A percentile compares a stretch with the other conserved stretches of the same genome.
phyloP scores from a whole-genome alignment of 768 basidiomycete species.

The Amanita inopinata region DNA sequence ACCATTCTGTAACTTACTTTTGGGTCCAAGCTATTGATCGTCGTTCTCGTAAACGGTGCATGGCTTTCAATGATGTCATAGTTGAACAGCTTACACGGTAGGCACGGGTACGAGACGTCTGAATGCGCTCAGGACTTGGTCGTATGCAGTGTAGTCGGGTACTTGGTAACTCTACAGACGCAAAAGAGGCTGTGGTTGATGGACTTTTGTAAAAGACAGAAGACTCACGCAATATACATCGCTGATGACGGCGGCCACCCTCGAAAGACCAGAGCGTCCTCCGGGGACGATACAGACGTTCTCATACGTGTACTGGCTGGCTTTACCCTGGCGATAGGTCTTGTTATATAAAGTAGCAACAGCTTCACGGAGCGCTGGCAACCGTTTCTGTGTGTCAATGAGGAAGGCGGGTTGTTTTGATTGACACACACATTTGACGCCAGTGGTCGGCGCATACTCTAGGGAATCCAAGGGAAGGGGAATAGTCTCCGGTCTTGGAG shows the following conservation, averaged over 20 bases:
- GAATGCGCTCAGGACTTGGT: conserved; percentile 78
- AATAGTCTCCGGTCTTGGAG: conserved; percentile 55
- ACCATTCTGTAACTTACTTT: conserved; percentile 13
- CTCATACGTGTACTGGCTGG: conserved; percentile 81
- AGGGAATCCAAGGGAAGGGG: conserved; percentile 59
- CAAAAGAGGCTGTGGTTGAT: too few species aligned
- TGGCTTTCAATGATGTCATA: neutral
- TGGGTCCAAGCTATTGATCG: conserved; percentile 36
- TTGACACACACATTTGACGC: conserved; percentile 56
- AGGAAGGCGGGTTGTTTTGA: neutral
- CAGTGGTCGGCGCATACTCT: conserved; percentile 91
- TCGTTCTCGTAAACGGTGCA: conserved; percentile 7
- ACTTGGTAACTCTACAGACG: conserved; percentile 68
- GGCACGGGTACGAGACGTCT: conserved; percentile 86
- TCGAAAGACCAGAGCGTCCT: conserved; percentile 81
- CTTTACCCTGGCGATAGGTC: conserved; percentile 74
- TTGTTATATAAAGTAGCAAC: conserved; percentile 87
- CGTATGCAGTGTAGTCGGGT: conserved; percentile 87
- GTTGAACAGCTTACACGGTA: conserved; percentile 57
- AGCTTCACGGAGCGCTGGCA: conserved; percentile 68
- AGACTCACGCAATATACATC: conserved; percentile 71
- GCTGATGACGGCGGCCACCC: conserved; percentile 85
- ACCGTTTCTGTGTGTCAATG: too few species aligned
- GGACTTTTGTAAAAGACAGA: too few species aligned
- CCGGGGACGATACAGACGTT: conserved; percentile 95